Conservation (phyloP, 345 rosid species). For the Mallotus nudiflorus region DNA sequence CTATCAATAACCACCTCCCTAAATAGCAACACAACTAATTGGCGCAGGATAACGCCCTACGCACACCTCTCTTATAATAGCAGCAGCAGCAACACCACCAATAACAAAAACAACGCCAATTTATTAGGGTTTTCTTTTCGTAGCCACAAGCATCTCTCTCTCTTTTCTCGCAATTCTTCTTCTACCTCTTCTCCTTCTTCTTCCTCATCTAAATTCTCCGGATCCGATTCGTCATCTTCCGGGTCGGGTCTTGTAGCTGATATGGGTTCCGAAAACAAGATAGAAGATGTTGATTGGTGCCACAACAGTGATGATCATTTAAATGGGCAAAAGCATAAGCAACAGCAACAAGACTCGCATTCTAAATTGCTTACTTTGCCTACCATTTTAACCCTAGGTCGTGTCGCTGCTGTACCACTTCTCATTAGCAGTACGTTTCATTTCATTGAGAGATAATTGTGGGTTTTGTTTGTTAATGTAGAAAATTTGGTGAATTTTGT, state of each 20-base stretch:
- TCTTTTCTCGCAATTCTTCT: not conserved
- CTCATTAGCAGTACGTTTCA: constrained; percentile 60
- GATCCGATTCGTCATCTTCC: constrained; percentile 20
- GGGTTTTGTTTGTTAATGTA: not conserved
- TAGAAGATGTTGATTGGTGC: constrained; percentile 29
- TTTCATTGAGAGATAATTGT: not conserved
- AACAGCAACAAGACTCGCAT: constrained; percentile 30
- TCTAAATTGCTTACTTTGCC: constrained; percentile 83
- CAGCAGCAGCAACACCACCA: not conserved
- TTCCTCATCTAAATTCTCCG: constrained; percentile 4
- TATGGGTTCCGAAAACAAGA: constrained; percentile 57
- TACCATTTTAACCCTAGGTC: constrained; percentile 87
- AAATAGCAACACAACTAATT: constrained; percentile 1
- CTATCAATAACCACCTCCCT: not conserved
- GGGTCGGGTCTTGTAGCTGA: constrained; percentile 29
- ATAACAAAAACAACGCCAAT: no score
- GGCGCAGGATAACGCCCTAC: constrained; percentile 26
- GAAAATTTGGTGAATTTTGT: not conserved
- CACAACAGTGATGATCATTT: not conserved
- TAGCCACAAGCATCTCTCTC: not conserved
- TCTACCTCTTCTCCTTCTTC: not conserved
- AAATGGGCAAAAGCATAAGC: constrained; percentile 18
- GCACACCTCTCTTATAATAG: not conserved
- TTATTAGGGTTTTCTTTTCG: constrained; percentile 20
- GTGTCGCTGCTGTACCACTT: constrained; percentile 91